phyloP scores from a whole-genome alignment of 23 red algal genomes.

The Pyropia haitanensis region DNA sequence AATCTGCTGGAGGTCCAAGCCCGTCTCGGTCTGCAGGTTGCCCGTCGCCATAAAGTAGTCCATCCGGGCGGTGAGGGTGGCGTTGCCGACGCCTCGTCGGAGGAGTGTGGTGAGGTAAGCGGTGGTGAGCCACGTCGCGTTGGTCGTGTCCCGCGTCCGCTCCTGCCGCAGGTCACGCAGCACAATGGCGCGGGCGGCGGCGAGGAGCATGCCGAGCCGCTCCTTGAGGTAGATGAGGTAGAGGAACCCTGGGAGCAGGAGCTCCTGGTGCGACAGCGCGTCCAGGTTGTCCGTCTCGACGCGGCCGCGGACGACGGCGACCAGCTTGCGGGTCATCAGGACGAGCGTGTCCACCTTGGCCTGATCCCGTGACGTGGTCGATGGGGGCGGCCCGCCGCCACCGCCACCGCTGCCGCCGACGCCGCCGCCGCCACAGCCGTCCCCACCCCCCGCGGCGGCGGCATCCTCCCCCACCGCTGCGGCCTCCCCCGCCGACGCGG shows the following conservation, averaged over 20 bases:
- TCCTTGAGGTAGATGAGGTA: conserved; percentile 88
- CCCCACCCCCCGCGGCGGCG: no score
- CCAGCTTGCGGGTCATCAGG: conserved; percentile 60
- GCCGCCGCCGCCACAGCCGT: no score
- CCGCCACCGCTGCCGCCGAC: no score
- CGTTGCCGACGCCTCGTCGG: conserved; percentile 5
- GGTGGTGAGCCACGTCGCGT: neutral
- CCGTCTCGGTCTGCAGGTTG: conserved; percentile 35
- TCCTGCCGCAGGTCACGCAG: neutral
- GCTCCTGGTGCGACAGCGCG: conserved; percentile 72
- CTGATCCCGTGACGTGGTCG: conserved; percentile 19
- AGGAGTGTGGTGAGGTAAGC: conserved; percentile 25
- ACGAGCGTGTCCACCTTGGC: conserved; percentile 62
- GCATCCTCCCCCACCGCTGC: neutral
- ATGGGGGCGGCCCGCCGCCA: neutral
- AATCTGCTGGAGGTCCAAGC: conserved; percentile 67
- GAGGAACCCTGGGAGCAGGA: conserved; percentile 83
- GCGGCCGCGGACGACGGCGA: conserved; percentile 31
- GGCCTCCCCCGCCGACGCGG: conserved; percentile 30
- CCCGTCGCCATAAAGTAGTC: conserved; percentile 82
- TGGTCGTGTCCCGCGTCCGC: no score
- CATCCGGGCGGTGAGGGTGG: conserved; percentile 28
- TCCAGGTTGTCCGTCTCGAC: conserved; percentile 68
- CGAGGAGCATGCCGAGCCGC: conserved; percentile 44
- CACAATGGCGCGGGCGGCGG: conserved; percentile 11